Base-by-base conservation (phyloP, 2,329 filamentous ascomycete genomes). In the Juglanconis oblonga region DNA sequence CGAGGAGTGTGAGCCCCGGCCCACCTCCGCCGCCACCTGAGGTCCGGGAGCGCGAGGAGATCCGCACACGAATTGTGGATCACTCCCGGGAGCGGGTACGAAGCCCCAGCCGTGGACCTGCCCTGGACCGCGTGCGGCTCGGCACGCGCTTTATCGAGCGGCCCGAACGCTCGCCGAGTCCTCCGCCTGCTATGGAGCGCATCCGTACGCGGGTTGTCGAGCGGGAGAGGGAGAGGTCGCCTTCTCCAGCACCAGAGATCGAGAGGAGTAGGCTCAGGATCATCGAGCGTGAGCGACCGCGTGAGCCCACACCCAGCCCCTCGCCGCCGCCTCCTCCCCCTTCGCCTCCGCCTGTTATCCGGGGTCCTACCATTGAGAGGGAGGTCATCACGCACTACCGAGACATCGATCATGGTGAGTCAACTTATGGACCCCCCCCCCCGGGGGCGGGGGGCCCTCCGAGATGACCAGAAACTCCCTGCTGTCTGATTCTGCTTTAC, bases 331-430 rank as follows among this genome's bases (percentile, higher is more conserved):
- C 80, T 24, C 79, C 81, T 10, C 81, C 83, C 24, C 84, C 85
- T 4, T 80, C 82, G n/a, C 84, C 83, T 49, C 86, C 85, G 35
- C 82, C 83, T 64, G 81, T 89, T 49, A 87, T 95, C 67, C 83
- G 86, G 47, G 87, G 88, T 24, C 92, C 92, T 38, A 89, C 88
- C 1, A 91, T 96, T 67, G 90, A 94, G 74, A 87, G 94, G 69
- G 91, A 97, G 71, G 87, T 96, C 61, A 93, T 96, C 65, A 96
- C 91, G 0, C 91, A 95, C 74, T 94, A 95, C 71, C 84, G 88
- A 60, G 90, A 94, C 70, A 89, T 96, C 67, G 90, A 96, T 70
- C 91, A 96, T 75, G 92, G 90, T 91, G 79, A 71, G 86, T 73
- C 5, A 7, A 10, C 24, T 24, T 24, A 24, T 24, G 24, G 24